A percentile compares a stretch with the other conserved stretches of the same genome.
Evolutionary conservation across 2,329 filamentous ascomycete species (phyloP).

Genomic region (Camptophora hylomeconis): DNA sequence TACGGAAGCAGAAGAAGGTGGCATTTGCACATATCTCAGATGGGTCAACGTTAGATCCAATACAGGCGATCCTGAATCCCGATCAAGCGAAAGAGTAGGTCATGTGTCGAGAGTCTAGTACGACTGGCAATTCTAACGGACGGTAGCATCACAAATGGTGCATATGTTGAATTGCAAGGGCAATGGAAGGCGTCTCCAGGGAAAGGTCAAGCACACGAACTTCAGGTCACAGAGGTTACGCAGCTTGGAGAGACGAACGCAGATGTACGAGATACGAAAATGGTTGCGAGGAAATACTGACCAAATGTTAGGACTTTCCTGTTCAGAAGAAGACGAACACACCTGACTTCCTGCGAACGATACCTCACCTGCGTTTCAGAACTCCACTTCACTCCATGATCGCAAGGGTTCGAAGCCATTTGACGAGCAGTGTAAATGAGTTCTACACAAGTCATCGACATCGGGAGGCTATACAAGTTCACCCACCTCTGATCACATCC

Average conservation of each 20-base stretch:
- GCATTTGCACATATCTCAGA: slow-evolving; percentile 79
- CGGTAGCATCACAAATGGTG: slow-evolving; percentile 63
- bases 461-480: slow-evolving; percentile 60
- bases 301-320: slow-evolving; percentile 57
- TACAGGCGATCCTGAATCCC: slow-evolving; percentile 71
- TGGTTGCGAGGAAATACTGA: slow-evolving; percentile 8
- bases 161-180: slow-evolving; percentile 65
- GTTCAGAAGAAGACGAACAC: slow-evolving; percentile 95
- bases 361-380: slow-evolving; percentile 76
- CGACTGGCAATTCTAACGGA: slow-evolving; percentile 10
- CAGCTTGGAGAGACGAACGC: slow-evolving; percentile 68
- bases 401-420: slow-evolving; percentile 69
- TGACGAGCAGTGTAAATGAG: slow-evolving; percentile 56
- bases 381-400: slow-evolving; percentile 69
- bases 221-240: slow-evolving; percentile 57
- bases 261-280: slow-evolving; percentile 44
- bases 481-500: slow-evolving; percentile 88
- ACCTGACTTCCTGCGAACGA: slow-evolving; percentile 71
- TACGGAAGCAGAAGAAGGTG: slow-evolving; percentile 72
- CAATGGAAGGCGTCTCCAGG: slow-evolving; percentile 57
- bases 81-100: slow-evolving; percentile 60
- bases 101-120: too few species aligned
- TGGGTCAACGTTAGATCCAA: slow-evolving; percentile 63
- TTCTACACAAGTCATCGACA: slow-evolving; percentile 53
- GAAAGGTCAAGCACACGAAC: slow-evolving; percentile 61